Conservation (phyloP, 176 grass and related monocot genomes). For the Bonia amplexicaulis region DNA sequence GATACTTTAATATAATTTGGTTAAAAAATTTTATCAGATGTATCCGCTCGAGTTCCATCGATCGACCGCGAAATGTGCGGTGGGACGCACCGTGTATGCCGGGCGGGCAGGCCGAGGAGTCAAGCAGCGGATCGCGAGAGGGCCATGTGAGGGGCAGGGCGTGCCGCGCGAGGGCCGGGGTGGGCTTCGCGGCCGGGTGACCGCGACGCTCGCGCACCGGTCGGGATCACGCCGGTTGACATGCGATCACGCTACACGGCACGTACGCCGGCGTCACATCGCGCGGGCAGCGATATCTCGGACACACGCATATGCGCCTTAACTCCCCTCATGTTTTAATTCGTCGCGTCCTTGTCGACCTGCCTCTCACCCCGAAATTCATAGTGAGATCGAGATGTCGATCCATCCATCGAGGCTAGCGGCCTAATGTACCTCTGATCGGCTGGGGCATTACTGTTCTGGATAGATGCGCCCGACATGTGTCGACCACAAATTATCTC, state of each 20-base stretch:
- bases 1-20: too few species aligned
- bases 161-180: too few species aligned
- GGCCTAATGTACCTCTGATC: not conserved
- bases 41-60: not conserved
- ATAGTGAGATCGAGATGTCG: not conserved
- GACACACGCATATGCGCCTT: constrained; percentile 43
- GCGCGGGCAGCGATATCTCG: constrained; percentile 4
- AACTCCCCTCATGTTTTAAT: constrained; percentile 15
- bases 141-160: constrained; percentile 5
- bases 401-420: not conserved
- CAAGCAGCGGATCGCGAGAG: not conserved
- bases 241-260: not conserved
- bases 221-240: not conserved
- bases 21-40: too few species aligned
- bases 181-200: not conserved
- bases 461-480: constrained; percentile 21
- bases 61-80: not conserved
- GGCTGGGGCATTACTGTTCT: constrained; percentile 13
- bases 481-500: not conserved
- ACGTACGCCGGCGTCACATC: not conserved
- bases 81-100: not conserved
- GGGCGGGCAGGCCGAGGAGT: not conserved
- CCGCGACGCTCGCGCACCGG: not conserved
- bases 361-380: not conserved
- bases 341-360: constrained; percentile 1